These are phyloP conservation scores for Monosporascus cannonballus DNA, from an alignment of 2,329 filamentous ascomycete species.

Conservation along the genomic window DNA sequence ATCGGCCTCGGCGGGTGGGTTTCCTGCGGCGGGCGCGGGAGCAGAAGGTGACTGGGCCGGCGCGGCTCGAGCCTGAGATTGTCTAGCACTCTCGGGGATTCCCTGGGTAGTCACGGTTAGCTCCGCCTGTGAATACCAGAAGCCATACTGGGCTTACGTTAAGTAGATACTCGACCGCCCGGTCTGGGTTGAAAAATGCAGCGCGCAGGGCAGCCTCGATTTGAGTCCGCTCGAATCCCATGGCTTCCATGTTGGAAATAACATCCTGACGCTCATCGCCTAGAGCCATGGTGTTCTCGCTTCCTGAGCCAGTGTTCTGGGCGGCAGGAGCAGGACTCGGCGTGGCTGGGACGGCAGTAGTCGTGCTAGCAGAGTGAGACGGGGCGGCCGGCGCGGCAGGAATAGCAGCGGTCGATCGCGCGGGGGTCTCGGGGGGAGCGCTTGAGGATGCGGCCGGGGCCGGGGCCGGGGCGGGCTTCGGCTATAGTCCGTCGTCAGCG, in stretches of 20 bases:
- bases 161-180: conserved; percentile 92
- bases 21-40: conserved; percentile 34
- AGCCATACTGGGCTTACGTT: conserved; percentile 50
- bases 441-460: conserved; percentile 51
- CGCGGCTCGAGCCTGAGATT: conserved; percentile 54
- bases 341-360: conserved; percentile 44
- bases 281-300: conserved; percentile 78
- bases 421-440: conserved; percentile 58
- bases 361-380: conserved; percentile 38
- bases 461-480: conserved; percentile 51
- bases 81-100: conserved; percentile 78
- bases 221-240: conserved; percentile 86
- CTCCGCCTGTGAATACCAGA: not conserved
- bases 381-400: conserved; percentile 45
- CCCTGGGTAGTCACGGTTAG: conserved; percentile 47
- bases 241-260: conserved; percentile 89
- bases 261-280: conserved; percentile 76
- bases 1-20: conserved; percentile 34
- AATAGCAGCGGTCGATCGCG: conserved; percentile 44
- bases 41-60: conserved; percentile 32
- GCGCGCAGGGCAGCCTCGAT: conserved; percentile 94
- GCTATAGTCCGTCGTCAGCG: conserved; percentile 39
- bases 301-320: conserved; percentile 40
- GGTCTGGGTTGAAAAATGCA: conserved; percentile 94
- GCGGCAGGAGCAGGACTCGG: conserved; percentile 50